Evolutionary conservation across 176 grass and related monocot genomes (phyloP).

Genomic region (Saccharum officinarum): DNA sequence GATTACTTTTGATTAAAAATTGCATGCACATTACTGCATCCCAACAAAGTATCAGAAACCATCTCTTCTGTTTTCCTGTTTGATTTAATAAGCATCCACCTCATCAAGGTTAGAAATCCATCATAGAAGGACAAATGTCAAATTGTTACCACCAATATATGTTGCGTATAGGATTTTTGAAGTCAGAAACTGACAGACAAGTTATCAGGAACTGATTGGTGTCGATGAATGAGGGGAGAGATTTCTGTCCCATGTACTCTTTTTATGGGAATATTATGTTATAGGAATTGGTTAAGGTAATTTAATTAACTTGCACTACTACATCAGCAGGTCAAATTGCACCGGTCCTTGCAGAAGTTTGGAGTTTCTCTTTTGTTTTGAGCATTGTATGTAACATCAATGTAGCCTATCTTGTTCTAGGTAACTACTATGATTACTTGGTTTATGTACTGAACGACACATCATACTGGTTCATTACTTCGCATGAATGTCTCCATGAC

Average conservation of each 20-base stretch:
- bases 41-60: background rate
- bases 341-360: background rate
- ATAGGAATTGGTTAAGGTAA: background rate
- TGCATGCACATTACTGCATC: constrained; percentile 2
- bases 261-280: background rate
- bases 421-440: constrained; percentile 26
- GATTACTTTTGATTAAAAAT: background rate
- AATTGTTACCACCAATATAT: background rate
- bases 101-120: constrained; percentile 5
- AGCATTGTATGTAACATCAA: constrained; percentile 5
- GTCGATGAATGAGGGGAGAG: background rate
- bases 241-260: background rate
- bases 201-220: background rate
- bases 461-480: constrained; percentile 25
- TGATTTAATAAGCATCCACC: background rate
- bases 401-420: background rate
- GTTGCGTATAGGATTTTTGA: background rate
- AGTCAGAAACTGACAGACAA: background rate
- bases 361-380: background rate
- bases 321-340: background rate
- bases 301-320: background rate
- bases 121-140: background rate
- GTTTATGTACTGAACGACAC: background rate
- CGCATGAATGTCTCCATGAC: constrained; percentile 10
- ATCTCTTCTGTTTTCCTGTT: background rate